Evolutionary conservation across 768 basidiomycete species (phyloP), one percentile per base, ranked within the genome.

Genomic region (Lactarius quietus): DNA sequence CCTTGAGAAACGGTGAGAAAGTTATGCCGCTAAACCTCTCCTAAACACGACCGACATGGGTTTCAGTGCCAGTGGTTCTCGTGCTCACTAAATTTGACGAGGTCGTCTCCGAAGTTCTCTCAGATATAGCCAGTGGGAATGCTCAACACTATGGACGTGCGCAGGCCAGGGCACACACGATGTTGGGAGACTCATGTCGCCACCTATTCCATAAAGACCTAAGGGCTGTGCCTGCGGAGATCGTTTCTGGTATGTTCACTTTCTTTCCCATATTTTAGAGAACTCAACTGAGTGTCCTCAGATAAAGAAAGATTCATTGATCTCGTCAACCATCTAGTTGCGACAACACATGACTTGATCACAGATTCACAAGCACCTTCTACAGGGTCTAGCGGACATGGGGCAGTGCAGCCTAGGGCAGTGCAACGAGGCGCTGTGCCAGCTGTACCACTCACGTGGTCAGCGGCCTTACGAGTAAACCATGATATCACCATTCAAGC

Each of bases 51-150:
- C 3, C n/a, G n/a, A n/a, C n/a, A 0, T 31, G 12, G 53, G n/a
- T 31, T 23, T 29, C 33, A 48, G 59, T 65, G 17, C 64, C 64
- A 1, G 54, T 65, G 28, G 28, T 65, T 31, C 17, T 65, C n/a
- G 54, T 56, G 5, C 23, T 41, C 17, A 65, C 59, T 1, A 60
- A 65, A 26, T 65, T 60, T 33, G 64, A 65, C 54, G 12, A 51
- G 35, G 17, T 65, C 23, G 35, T 56, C 35, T 31, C 53, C 3
- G 0, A 43, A 12, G 26, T 38, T 38, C 56, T 28, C 7, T 26
- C 26, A n/a, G 43, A 62, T 17, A 29, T 33, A 33, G 31, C 8
- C 33, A 33, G 12, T 18, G 57, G 63, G 20, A 23, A 41, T 15
- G 3, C 57, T 28, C 57, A 36, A 28, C 5, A 20, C 15, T 17